Evolutionary conservation across 768 basidiomycete genomes (phyloP), one percentile per base, ranked within the genome.

Genomic region (Dioszegia crocea): DNA sequence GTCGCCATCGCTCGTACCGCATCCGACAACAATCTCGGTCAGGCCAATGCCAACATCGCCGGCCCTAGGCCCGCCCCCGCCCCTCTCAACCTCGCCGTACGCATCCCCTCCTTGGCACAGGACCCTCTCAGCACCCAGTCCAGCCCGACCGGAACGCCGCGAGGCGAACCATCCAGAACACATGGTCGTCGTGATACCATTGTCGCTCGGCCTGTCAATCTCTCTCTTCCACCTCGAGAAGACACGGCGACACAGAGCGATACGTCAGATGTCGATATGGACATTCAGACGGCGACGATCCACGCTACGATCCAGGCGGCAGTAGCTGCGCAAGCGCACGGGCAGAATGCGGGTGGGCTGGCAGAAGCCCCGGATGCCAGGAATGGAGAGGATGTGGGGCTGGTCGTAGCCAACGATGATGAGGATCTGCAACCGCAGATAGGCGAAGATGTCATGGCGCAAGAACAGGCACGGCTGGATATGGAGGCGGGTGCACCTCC

Each of bases 381-480:
- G 19, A 9, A 14, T 3, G 43, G 29, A 6, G 14, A 44, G 19
- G 54, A 56, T n/a, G 41, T 24, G 29, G 43, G 17, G 14, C 29
- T 56, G 26, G 33, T 33, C 4, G 54, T 56, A 5, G 54, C 54
- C 17, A 36, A 29, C 16, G 33, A 30, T 17, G 54, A 56, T 24
- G 44, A 56, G 44, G 54, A 24, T n/a, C 21, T 31, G 46, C 57
- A 52, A 11, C 87, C 88, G 39, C 82, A 84, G n/a, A 89, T 89
- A 61, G 89, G 91, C 65, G 88, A 88, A 74, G 88, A 91, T 64
- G 88, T 86, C 4, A 88, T 90, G 86, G 71, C 68, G 4, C 68
- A 68, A 4, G 71, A 70, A 51, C 68, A 73, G 47, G 64, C 69
- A 12, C 49, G 68, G 26, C 47, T 70, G 39, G 71, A 73, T 43